Conservation (phyloP, 768 basidiomycete species). For the Stropharia rugosoannulata region DNA sequence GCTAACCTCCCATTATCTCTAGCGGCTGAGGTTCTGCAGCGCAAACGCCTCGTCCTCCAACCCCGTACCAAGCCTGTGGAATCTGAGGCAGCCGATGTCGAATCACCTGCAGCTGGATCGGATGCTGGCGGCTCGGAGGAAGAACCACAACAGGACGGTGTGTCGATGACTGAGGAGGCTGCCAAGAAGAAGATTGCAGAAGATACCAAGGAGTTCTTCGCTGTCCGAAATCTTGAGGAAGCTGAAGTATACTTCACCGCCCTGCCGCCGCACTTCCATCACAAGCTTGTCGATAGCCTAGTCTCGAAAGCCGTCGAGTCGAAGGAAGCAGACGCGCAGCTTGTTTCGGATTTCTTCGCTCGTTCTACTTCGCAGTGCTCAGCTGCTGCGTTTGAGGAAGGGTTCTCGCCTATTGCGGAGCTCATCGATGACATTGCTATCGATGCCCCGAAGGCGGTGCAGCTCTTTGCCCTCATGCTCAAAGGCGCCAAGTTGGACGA, state of each 20-base stretch:
- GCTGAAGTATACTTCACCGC: constrained; percentile 84
- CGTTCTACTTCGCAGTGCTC: constrained; percentile 63
- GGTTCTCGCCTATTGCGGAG: constrained; percentile 69
- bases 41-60: constrained; percentile 70
- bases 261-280: constrained; percentile 64
- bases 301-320: constrained; percentile 73
- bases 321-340: constrained; percentile 76
- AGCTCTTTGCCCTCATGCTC: constrained; percentile 72
- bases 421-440: constrained; percentile 86
- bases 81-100: constrained; percentile 35
- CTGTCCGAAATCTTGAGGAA: constrained; percentile 80
- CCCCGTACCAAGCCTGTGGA: constrained; percentile 78
- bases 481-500: constrained; percentile 68
- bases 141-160: constrained; percentile 37
- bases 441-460: constrained; percentile 86
- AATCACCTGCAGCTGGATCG: constrained; percentile 45
- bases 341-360: constrained; percentile 76
- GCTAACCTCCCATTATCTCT: constrained; percentile 7
- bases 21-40: constrained; percentile 47
- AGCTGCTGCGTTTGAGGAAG: constrained; percentile 66
- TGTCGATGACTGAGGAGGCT: constrained; percentile 60
- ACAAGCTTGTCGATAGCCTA: constrained; percentile 71
- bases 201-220: constrained; percentile 86
- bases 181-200: constrained; percentile 77
- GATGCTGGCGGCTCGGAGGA: constrained; percentile 51